Conservation (phyloP, 139 green algal genomes). For the Prasinococcaceae sp. region DNA sequence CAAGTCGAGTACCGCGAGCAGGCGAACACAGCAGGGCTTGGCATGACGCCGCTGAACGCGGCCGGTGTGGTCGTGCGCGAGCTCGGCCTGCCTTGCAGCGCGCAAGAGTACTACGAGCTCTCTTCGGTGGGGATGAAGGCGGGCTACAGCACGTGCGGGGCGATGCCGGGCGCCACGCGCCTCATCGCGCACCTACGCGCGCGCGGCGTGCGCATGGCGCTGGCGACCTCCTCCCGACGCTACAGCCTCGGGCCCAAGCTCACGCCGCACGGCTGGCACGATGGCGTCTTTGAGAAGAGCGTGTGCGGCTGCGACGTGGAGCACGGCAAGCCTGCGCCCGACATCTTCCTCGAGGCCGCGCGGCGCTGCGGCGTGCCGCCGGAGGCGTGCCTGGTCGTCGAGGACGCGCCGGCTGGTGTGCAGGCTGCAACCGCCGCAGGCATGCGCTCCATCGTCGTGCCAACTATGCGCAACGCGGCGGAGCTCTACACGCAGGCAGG, state of each 20-base stretch:
- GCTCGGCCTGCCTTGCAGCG: constrained; percentile 8
- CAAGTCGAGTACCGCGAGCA: too few species aligned
- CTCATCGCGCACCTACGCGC: constrained; percentile 53
- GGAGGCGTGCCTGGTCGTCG: constrained; percentile 56
- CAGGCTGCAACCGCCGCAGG: constrained; percentile 48
- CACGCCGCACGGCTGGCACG: not conserved
- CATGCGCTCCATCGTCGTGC: constrained; percentile 59
- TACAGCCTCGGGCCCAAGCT: constrained; percentile 15
- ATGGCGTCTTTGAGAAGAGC: constrained; percentile 33
- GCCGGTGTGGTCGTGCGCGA: constrained; percentile 37
- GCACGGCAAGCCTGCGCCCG: constrained; percentile 68
- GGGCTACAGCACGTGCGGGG: constrained; percentile 40
- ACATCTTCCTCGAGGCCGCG: constrained; percentile 61
- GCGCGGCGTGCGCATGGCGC: constrained; percentile 36
- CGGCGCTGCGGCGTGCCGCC: constrained; percentile 30
- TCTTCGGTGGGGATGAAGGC: not conserved
- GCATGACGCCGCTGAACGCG: constrained; percentile 56
- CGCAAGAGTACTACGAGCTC: not conserved
- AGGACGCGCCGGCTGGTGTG: constrained; percentile 51
- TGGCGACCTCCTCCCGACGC: constrained; percentile 51
- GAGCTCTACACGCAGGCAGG: not conserved
- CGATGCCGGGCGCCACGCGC: constrained; percentile 65
- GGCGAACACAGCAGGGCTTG: too few species aligned
- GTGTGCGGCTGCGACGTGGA: constrained; percentile 56
- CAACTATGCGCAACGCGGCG: constrained; percentile 35